Evolutionary conservation across 1,284 basidiomycete species (phyloP).

Genomic region (Microbotryum saponariae): DNA sequence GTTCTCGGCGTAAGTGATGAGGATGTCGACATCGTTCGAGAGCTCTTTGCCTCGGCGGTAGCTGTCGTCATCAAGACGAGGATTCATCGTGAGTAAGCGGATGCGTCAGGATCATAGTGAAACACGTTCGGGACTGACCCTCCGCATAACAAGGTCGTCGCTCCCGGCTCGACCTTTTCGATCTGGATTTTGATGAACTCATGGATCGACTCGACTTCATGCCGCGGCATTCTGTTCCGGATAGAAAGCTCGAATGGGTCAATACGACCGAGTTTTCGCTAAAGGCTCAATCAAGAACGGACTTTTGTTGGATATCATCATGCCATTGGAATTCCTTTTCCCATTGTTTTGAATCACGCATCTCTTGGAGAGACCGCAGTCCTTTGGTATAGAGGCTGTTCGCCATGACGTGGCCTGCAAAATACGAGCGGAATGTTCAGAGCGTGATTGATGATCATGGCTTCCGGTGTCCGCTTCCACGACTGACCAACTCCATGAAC

Average conservation of each 20-base stretch:
- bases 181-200: conserved; percentile 54
- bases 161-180: conserved; percentile 52
- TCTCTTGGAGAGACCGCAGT: conserved; percentile 14
- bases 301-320: conserved; percentile 24
- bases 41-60: conserved; percentile 64
- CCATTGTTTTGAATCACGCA: conserved; percentile 14
- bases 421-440: no score
- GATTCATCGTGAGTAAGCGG: neutral
- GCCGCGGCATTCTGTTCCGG: conserved; percentile 52
- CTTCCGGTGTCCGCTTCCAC: no score
- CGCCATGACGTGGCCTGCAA: conserved; percentile 9
- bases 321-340: conserved; percentile 22
- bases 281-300: neutral
- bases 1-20: conserved; percentile 59
- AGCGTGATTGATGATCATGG: no score
- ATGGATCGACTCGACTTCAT: conserved; percentile 61
- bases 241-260: no score
- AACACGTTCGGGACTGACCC: conserved; percentile 48
- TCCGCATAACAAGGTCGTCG: conserved; percentile 59
- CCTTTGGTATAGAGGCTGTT: conserved; percentile 22
- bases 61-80: conserved; percentile 41
- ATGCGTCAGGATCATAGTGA: neutral
- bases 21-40: conserved; percentile 70
- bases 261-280: no score
- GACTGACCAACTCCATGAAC: conserved; percentile 66